Percentiles rank a stretch among this genome's conserved stretches.
phyloP scores from a whole-genome alignment of 352 stramenopile species.

The Phytophthora crassamura region DNA sequence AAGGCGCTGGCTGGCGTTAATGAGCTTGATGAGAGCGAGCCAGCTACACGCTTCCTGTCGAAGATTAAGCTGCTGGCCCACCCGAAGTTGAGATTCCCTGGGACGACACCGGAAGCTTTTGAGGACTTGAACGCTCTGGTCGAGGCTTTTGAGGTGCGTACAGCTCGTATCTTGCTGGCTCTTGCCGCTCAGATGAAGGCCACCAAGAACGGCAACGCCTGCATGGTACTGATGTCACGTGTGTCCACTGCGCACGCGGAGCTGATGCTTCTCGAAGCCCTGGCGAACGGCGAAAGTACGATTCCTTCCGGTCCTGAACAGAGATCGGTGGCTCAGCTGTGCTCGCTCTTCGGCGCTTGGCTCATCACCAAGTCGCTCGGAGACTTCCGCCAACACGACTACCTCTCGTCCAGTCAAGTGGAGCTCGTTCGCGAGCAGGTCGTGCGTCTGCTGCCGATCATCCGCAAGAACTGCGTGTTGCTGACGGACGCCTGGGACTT shows the following conservation, averaged over 20 bases:
- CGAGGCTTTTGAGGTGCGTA: constrained; percentile 49
- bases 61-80: too few species aligned
- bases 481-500: constrained; percentile 55
- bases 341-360: constrained; percentile 56
- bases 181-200: constrained; percentile 46
- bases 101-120: constrained; percentile 29
- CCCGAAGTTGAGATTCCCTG: too few species aligned
- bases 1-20: constrained; percentile 35
- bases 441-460: constrained; percentile 38
- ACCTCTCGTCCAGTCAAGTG: constrained; percentile 55
- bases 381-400: constrained; percentile 66
- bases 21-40: too few species aligned
- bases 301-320: constrained; percentile 40
- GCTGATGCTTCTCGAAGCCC: constrained; percentile 49
- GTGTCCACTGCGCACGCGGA: constrained; percentile 57
- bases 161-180: constrained; percentile 36
- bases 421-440: constrained; percentile 44
- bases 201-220: constrained; percentile 54
- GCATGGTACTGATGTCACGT: constrained; percentile 63
- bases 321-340: constrained; percentile 38
- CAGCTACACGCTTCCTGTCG: too few species aligned
- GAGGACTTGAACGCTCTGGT: constrained; percentile 45
- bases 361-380: constrained; percentile 53
- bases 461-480: constrained; percentile 57
- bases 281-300: constrained; percentile 32